A percentile compares a stretch with the other conserved stretches of the same genome.
phyloP scores from a whole-genome alignment of 2,329 filamentous ascomycete species.

The Colletotrichum cordylinicola region DNA sequence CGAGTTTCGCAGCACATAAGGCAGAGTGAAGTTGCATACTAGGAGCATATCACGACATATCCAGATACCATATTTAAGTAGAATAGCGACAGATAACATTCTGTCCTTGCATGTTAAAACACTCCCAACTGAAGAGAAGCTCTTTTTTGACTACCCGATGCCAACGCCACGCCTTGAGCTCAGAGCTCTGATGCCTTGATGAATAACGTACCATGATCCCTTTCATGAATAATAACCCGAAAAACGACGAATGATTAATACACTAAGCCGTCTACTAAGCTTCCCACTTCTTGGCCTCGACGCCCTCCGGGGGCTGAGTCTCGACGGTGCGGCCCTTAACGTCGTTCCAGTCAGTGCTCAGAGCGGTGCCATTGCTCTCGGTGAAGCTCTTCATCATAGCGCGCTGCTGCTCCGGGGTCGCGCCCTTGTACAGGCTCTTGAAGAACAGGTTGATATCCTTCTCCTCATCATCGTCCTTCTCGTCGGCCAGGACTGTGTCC shows the following conservation, averaged over 20 bases:
- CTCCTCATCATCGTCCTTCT: slow-evolving; percentile 60
- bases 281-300: slow-evolving; percentile 76
- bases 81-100: neutral
- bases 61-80: neutral
- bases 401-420: slow-evolving; percentile 79
- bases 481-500: slow-evolving; percentile 71
- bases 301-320: slow-evolving; percentile 76
- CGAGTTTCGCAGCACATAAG: neutral
- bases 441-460: slow-evolving; percentile 82
- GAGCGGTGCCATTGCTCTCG: slow-evolving; percentile 90
- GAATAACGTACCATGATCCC: neutral
- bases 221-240: neutral
- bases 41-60: neutral
- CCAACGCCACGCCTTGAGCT: slow-evolving; percentile 1
- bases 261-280: neutral
- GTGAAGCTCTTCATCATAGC: slow-evolving; percentile 98
- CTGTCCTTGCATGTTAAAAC: neutral
- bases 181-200: neutral
- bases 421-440: slow-evolving; percentile 82
- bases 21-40: neutral
- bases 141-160: neutral
- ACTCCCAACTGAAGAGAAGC: neutral
- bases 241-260: neutral
- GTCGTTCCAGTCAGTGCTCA: slow-evolving; percentile 92
- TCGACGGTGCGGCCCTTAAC: slow-evolving; percentile 77